These are phyloP conservation scores for Xylaria flabelliformis DNA, from an alignment of 495 filamentous ascomycete genomes.

Conservation along the genomic window DNA sequence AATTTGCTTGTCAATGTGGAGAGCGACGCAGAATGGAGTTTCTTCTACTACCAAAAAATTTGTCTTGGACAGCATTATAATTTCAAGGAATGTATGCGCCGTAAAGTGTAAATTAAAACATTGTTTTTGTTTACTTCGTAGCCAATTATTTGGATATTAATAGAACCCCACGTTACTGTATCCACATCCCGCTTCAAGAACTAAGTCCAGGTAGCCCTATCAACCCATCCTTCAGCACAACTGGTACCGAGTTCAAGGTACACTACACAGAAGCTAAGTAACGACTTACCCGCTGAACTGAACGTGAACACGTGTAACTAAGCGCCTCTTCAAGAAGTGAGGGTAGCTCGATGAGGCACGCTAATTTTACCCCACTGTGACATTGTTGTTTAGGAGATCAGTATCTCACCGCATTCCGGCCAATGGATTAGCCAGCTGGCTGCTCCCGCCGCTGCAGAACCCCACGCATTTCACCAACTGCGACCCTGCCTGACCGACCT, in stretches of 20 bases:
- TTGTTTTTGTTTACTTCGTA: slow-evolving; percentile 14
- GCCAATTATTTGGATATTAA: slow-evolving; percentile 3
- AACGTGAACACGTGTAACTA: slow-evolving; percentile 7
- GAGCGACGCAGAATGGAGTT: no score
- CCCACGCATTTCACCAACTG: slow-evolving; percentile 8
- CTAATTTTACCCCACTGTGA: slow-evolving; percentile 11
- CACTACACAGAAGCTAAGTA: neutral
- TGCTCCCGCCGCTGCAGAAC: slow-evolving; percentile 19
- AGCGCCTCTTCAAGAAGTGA: neutral
- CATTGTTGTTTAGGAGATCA: slow-evolving; percentile 31
- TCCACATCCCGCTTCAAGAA: slow-evolving; percentile 10
- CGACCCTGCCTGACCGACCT: slow-evolving; percentile 5
- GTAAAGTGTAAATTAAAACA: neutral
- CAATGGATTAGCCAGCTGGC: slow-evolving; percentile 34
- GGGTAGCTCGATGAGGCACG: neutral
- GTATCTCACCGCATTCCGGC: slow-evolving; percentile 32
- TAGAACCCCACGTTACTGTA: slow-evolving; percentile 18
- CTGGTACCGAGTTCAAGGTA: neutral
- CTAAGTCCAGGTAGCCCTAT: slow-evolving; percentile 9
- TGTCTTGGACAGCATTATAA: no score
- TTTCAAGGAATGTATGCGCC: neutral
- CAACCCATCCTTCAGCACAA: neutral
- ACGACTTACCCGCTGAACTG: neutral
- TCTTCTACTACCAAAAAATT: no score
- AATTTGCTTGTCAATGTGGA: neutral